Conservation (phyloP, 2,329 filamentous ascomycete species). For the Zymoseptoria ardabiliae region DNA sequence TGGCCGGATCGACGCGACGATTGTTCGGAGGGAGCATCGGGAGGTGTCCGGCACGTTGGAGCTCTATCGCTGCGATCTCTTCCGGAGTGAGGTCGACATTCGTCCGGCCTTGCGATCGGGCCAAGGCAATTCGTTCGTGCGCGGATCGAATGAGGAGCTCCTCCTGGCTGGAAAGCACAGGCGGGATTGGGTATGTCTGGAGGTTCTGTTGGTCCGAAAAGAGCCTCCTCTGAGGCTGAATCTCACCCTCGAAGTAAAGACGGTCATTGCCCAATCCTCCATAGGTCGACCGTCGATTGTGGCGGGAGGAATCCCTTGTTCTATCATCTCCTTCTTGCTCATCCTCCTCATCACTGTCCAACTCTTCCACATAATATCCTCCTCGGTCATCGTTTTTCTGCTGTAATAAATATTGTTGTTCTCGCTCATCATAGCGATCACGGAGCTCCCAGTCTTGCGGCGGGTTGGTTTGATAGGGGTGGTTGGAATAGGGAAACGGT, state of each 20-base stretch:
- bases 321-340: conserved; percentile 30
- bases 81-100: conserved; percentile 74
- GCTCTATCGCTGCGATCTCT: conserved; percentile 74
- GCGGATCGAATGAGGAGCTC: conserved; percentile 71
- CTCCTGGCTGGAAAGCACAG: conserved; percentile 41
- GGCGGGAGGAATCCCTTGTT: background rate
- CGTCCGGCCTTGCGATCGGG: conserved; percentile 65
- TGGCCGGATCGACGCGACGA: conserved; percentile 19
- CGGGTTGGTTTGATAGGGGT: background rate
- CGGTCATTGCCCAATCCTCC: background rate
- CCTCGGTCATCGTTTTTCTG: background rate
- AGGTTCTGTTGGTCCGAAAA: background rate
- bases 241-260: background rate
- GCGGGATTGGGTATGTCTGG: background rate
- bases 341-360: conserved; percentile 52
- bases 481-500: background rate
- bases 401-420: background rate
- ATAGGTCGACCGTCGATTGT: background rate
- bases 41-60: conserved; percentile 31
- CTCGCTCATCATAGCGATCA: conserved; percentile 32
- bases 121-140: conserved; percentile 69
- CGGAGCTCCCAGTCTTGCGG: conserved; percentile 38
- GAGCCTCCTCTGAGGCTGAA: background rate
- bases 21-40: background rate
- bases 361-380: conserved; percentile 53